These are phyloP conservation scores for Salix dunnii DNA, from an alignment of 345 rosid species.

Conservation along the genomic window DNA sequence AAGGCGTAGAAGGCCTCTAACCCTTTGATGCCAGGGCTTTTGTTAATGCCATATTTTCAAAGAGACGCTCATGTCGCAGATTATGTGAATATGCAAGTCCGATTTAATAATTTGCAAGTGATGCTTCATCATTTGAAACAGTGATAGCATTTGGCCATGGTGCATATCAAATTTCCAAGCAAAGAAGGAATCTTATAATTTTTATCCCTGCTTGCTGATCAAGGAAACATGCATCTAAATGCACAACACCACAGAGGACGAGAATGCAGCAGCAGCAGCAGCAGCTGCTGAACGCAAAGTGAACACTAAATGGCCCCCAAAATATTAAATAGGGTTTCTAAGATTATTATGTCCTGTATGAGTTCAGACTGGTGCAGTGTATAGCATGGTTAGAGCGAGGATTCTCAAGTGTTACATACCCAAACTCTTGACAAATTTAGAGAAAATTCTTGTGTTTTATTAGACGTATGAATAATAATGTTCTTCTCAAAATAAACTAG, in stretches of 20 bases:
- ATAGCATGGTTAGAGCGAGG: not conserved
- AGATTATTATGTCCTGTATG: not conserved
- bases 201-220: not conserved
- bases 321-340: not conserved
- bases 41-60: conserved; percentile 64
- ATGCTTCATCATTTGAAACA: no score
- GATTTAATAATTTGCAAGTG: no score
- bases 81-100: no score
- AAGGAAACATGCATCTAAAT: not conserved
- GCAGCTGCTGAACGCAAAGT: not conserved
- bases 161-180: not conserved
- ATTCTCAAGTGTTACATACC: no score
- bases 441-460: no score
- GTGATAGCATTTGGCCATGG: no score
- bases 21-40: conserved; percentile 88
- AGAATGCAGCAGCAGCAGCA: not conserved
- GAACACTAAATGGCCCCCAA: not conserved
- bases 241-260: not conserved
- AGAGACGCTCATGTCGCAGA: no score
- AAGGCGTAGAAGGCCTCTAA: conserved; percentile 88
- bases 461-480: no score
- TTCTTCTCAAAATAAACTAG: no score
- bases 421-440: no score
- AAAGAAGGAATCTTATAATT: not conserved
- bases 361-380: not conserved